Evolutionary conservation across 805 yeast species (phyloP).

Genomic region (Metschnikowia baotianmanensis): DNA sequence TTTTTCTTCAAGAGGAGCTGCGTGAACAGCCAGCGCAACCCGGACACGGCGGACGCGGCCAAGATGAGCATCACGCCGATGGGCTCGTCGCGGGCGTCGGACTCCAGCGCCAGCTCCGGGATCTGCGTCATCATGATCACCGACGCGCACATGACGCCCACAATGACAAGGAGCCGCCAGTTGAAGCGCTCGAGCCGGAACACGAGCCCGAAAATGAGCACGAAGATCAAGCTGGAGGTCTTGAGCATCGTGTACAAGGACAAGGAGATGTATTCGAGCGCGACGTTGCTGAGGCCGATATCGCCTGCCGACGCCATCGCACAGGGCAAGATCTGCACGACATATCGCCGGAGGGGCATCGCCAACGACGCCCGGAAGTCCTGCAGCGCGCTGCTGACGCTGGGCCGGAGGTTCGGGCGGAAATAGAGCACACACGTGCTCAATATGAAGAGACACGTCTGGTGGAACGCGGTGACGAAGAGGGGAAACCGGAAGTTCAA

Average conservation of each 20-base stretch:
- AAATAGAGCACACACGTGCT: constrained; percentile 46
- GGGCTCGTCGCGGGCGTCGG: constrained; percentile 22
- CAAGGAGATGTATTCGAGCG: constrained; percentile 74
- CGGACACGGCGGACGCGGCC: constrained; percentile 76
- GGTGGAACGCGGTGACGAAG: constrained; percentile 82
- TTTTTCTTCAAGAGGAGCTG: constrained; percentile 71
- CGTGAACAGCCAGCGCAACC: constrained; percentile 93
- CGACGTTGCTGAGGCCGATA: constrained; percentile 87
- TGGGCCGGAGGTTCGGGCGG: constrained; percentile 49
- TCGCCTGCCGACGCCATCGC: constrained; percentile 89
- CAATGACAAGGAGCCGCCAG: constrained; percentile 65
- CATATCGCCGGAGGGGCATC: constrained; percentile 30
- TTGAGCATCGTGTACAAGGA: constrained; percentile 91
- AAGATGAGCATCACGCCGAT: constrained; percentile 75
- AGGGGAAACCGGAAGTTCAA: constrained; percentile 82
- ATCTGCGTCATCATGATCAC: constrained; percentile 81
- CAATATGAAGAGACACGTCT: constrained; percentile 58
- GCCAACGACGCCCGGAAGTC: constrained; percentile 18
- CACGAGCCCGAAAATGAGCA: constrained; percentile 79
- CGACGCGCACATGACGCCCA: constrained; percentile 75
- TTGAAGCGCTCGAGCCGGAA: constrained; percentile 76
- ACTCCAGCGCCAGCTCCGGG: constrained; percentile 20
- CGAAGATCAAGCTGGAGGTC: constrained; percentile 85
- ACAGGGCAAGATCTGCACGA: constrained; percentile 71
- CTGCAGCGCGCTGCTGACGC: constrained; percentile 11